phyloP scores from a whole-genome alignment of 192 early-diverging fungal genomes.

The Gamsiella multidivaricata region DNA sequence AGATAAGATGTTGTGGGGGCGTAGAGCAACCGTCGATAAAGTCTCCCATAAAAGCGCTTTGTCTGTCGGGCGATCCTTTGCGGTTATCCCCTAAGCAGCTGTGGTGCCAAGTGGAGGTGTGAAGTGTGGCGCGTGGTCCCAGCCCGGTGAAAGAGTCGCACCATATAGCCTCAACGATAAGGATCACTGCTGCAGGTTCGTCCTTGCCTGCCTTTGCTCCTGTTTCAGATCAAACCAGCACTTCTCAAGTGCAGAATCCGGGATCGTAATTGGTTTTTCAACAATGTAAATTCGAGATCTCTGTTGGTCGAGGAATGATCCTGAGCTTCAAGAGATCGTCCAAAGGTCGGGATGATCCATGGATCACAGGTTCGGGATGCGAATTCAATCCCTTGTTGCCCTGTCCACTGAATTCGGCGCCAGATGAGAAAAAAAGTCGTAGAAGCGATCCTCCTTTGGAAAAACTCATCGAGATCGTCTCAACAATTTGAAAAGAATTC shows the following conservation, averaged over 20 bases:
- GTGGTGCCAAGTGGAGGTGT: too few relatives aligned
- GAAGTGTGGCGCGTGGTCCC: too few relatives aligned
- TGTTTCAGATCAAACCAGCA: too few relatives aligned
- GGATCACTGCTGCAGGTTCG: too few relatives aligned
- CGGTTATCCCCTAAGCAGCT: too few relatives aligned
- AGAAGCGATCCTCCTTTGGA: neutral
- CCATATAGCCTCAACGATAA: too few relatives aligned
- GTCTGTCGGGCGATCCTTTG: too few relatives aligned
- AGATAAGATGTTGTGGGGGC: too few relatives aligned
- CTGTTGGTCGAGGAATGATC: neutral
- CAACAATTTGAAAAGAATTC: neutral
- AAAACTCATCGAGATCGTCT: neutral
- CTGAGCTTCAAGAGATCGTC: neutral
- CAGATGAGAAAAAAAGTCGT: neutral
- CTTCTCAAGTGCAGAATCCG: too few relatives aligned
- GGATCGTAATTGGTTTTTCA: neutral
- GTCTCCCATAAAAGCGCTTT: too few relatives aligned
- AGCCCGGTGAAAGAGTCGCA: neutral
- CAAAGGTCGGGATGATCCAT: neutral
- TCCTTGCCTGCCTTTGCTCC: too few relatives aligned
- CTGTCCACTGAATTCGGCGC: neutral
- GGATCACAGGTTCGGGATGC: slow-evolving; percentile 1
- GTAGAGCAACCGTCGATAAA: too few relatives aligned
- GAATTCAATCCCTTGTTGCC: neutral
- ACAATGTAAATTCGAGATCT: neutral